phyloP scores from a whole-genome alignment of 441 rosid species.

The Euphorbia celastroides region DNA sequence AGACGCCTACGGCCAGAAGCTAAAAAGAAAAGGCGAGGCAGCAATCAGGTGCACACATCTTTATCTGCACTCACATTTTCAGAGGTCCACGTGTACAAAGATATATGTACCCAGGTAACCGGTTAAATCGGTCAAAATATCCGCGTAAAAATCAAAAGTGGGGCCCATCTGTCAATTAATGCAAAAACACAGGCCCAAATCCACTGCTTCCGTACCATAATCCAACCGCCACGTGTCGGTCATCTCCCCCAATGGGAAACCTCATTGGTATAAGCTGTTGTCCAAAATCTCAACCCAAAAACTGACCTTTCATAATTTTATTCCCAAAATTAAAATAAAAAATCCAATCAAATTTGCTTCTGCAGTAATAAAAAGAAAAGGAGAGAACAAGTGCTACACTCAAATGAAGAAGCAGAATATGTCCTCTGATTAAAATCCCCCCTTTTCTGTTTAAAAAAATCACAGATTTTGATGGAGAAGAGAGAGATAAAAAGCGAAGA shows the following conservation, averaged over 20 bases:
- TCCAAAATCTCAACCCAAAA: conserved; percentile 46
- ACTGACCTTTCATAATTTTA: conserved; percentile 40
- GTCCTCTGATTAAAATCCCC: conserved; percentile 7
- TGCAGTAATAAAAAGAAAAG: neutral
- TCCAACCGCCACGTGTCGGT: conserved; percentile 66
- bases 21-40: conserved; percentile 1
- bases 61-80: neutral
- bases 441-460: neutral
- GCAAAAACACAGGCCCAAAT: conserved; percentile 37
- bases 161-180: conserved; percentile 41
- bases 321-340: no score
- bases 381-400: conserved; percentile 1
- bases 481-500: conserved; percentile 15
- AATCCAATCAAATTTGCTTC: no score
- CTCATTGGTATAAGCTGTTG: conserved; percentile 59
- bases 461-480: neutral
- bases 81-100: conserved; percentile 5
- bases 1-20: conserved; percentile 22
- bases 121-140: conserved; percentile 42
- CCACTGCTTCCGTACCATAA: conserved; percentile 28
- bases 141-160: conserved; percentile 35
- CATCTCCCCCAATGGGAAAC: conserved; percentile 41
- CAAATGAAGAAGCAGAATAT: conserved; percentile 29
- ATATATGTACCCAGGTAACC: conserved; percentile 23
- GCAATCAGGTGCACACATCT: conserved; percentile 27